Percentiles rank a stretch among this genome's conserved stretches.
Evolutionary conservation across 352 stramenopile species (phyloP).

Genomic region (Phytophthora colocasiae): DNA sequence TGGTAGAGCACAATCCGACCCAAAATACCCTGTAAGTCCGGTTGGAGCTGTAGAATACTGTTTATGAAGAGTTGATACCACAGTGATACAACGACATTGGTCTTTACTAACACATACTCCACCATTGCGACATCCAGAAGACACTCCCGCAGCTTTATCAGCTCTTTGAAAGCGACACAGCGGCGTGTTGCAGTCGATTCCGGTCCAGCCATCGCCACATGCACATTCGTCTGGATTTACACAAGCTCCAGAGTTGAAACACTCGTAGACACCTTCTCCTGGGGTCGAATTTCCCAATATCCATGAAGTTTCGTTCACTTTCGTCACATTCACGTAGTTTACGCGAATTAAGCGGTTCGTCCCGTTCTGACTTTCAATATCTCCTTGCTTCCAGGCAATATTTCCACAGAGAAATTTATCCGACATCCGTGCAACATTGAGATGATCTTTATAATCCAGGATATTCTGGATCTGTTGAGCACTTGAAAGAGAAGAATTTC

Average conservation of each 20-base stretch:
- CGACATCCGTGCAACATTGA: conserved; percentile 68
- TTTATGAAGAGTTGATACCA: conserved; percentile 85
- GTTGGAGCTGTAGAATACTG: conserved; percentile 73
- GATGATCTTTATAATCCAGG: conserved; percentile 55
- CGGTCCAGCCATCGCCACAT: conserved; percentile 92
- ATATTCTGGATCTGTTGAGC: conserved; percentile 58
- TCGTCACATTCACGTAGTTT: conserved; percentile 95
- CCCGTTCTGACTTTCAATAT: conserved; percentile 78
- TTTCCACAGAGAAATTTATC: conserved; percentile 88
- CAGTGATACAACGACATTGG: conserved; percentile 91
- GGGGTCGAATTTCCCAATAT: conserved; percentile 52
- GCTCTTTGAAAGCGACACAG: conserved; percentile 88
- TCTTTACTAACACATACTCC: conserved; percentile 95
- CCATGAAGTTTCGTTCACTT: conserved; percentile 78
- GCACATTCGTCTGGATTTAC: conserved; percentile 92
- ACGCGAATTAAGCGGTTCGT: conserved; percentile 71
- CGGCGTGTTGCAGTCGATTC: conserved; percentile 95
- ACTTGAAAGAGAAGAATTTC: conserved; percentile 32
- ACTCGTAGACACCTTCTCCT: conserved; percentile 96
- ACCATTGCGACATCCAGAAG: conserved; percentile 90
- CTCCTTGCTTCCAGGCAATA: conserved; percentile 91
- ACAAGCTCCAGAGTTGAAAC: conserved; percentile 94
- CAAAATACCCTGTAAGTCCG: conserved; percentile 93
- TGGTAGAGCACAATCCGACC: conserved; percentile 94
- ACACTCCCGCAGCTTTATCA: conserved; percentile 60